A percentile compares a stretch with the other conserved stretches of the same genome.
Conservation (phyloP, 768 basidiomycete species). For the Boletales sp. region DNA sequence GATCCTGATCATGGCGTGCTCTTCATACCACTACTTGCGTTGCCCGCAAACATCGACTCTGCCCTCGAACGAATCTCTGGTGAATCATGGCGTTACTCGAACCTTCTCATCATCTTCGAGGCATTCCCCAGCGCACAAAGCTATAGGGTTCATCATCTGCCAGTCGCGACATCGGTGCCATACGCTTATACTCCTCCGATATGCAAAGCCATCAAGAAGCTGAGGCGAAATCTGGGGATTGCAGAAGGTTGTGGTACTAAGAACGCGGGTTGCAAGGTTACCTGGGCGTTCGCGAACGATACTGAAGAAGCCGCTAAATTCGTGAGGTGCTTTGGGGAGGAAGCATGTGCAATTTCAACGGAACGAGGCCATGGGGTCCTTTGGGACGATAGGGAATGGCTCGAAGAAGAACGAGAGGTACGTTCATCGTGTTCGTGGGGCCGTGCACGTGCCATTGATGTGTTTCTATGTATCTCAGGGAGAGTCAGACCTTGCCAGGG, state of each 20-base stretch:
- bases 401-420: conserved; percentile 55
- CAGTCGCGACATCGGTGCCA: conserved; percentile 7
- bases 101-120: conserved; percentile 61
- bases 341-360: conserved; percentile 44
- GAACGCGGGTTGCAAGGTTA: conserved; percentile 38
- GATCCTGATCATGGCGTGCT: conserved; percentile 60
- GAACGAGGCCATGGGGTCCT: conserved; percentile 36
- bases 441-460: conserved; percentile 12
- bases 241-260: conserved; percentile 58
- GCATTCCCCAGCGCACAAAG: conserved; percentile 52
- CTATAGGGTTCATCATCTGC: conserved; percentile 20
- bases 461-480: conserved; percentile 38
- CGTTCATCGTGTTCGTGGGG: conserved; percentile 10
- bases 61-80: conserved; percentile 42
- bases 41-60: conserved; percentile 48
- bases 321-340: conserved; percentile 56
- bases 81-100: conserved; percentile 61
- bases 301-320: conserved; percentile 55
- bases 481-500: conserved; percentile 52
- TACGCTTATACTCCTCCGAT: conserved; percentile 64
- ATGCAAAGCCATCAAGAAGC: conserved; percentile 64
- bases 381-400: conserved; percentile 64
- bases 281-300: conserved; percentile 60
- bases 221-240: conserved; percentile 60
- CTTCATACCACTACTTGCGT: conserved; percentile 40